Percentiles rank a stretch among this genome's conserved stretches.
Evolutionary conservation across 1,284 basidiomycete species (phyloP).

Genomic region (Malassezia japonica): DNA sequence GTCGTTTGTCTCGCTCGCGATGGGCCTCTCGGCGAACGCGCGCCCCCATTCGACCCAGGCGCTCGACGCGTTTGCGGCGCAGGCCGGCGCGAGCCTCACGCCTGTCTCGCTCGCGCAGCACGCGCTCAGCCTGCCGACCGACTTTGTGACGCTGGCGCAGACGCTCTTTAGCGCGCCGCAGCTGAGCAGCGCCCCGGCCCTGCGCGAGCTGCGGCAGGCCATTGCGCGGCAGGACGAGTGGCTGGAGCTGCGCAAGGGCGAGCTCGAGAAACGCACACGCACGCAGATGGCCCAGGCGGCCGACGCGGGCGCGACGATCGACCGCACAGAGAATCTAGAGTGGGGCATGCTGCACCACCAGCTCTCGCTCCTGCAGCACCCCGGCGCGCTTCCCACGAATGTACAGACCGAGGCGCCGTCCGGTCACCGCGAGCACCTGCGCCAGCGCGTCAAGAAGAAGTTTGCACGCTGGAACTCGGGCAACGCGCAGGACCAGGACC

Average conservation of each 20-base stretch:
- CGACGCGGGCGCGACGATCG: neutral
- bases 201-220: constrained; percentile 16
- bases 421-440: constrained; percentile 11
- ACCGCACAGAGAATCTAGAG: neutral
- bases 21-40: neutral
- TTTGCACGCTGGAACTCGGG: constrained; percentile 11
- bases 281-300: neutral
- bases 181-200: constrained; percentile 15
- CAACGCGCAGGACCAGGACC: constrained; percentile 7
- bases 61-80: neutral
- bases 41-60: neutral
- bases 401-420: neutral
- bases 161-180: constrained; percentile 16
- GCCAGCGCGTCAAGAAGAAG: constrained; percentile 8
- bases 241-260: constrained; percentile 8
- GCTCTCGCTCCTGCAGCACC: constrained; percentile 3
- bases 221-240: constrained; percentile 15
- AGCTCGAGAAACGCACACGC: neutral
- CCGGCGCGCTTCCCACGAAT: neutral
- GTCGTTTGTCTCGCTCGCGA: constrained; percentile 6
- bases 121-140: constrained; percentile 10
- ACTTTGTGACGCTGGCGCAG: constrained; percentile 15
- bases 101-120: constrained; percentile 7
- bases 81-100: neutral
- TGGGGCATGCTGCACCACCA: constrained; percentile 4